These are phyloP conservation scores for Aaosphaeria pasadenensis DNA, from an alignment of 2,329 filamentous ascomycete species.

Conservation along the genomic window DNA sequence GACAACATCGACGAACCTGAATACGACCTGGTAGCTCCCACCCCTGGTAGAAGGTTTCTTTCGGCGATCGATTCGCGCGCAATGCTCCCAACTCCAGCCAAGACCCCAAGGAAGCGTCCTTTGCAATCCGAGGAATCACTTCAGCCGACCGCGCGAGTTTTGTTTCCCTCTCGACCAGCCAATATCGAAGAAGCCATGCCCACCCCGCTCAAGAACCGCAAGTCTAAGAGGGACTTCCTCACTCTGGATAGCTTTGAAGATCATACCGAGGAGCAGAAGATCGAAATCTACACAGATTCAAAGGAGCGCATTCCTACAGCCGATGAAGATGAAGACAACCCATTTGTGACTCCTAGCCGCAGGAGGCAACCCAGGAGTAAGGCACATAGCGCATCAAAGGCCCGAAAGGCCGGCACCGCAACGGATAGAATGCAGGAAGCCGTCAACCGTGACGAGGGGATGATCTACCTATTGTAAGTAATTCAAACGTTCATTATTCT, in stretches of 20 bases:
- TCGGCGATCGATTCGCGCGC: constrained; percentile 33
- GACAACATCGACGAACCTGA: constrained; percentile 24
- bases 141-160: constrained; percentile 50
- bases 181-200: constrained; percentile 58
- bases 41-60: constrained; percentile 22
- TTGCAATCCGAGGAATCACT: constrained; percentile 39
- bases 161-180: constrained; percentile 63
- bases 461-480: constrained; percentile 78
- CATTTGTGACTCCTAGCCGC: constrained; percentile 60
- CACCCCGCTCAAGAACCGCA: constrained; percentile 57
- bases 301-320: constrained; percentile 70
- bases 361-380: constrained; percentile 42
- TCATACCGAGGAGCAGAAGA: constrained; percentile 57
- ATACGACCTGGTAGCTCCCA: constrained; percentile 24
- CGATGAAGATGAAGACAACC: constrained; percentile 66
- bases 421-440: constrained; percentile 61
- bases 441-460: constrained; percentile 64
- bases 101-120: constrained; percentile 67
- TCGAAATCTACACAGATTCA: constrained; percentile 74
- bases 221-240: constrained; percentile 53
- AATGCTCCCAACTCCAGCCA: constrained; percentile 75
- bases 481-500: neutral
- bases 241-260: constrained; percentile 36
- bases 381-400: constrained; percentile 53
- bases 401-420: constrained; percentile 54